phyloP scores from a whole-genome alignment of 75 land plant species.

The Selaginella tamariscina region DNA sequence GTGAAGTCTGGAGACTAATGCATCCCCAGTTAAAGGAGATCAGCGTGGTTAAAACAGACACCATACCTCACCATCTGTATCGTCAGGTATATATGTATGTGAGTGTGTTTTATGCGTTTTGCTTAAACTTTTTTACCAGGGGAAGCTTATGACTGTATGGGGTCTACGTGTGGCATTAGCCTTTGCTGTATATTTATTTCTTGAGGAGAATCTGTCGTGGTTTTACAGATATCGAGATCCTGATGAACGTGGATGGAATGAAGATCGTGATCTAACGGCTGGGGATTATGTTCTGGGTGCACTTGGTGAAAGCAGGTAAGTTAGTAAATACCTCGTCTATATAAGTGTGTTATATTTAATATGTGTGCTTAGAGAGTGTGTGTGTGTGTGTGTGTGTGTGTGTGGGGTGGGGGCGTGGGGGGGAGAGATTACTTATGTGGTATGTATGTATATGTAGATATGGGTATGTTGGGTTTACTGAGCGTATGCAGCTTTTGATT shows the following conservation, averaged over 20 bases:
- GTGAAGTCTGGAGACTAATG: conserved; percentile 77
- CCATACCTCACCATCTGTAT: conserved; percentile 50
- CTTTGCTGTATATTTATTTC: conserved; percentile 37
- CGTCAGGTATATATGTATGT: too few species aligned
- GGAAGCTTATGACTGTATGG: conserved; percentile 71
- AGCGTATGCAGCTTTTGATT: not conserved
- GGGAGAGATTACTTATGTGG: too few species aligned
- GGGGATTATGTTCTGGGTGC: conserved; percentile 36
- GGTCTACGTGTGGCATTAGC: conserved; percentile 64
- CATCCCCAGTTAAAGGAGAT: conserved; percentile 74
- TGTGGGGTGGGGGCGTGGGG: too few species aligned
- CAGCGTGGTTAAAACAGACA: conserved; percentile 47
- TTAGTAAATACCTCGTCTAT: not conserved
- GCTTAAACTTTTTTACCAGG: too few species aligned
- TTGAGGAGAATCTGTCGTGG: conserved; percentile 47
- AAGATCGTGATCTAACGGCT: not conserved
- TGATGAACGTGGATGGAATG: conserved; percentile 15
- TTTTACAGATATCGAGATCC: conserved; percentile 44
- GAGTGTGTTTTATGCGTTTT: too few species aligned
- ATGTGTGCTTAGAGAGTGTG: not conserved
- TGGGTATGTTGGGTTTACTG: too few species aligned
- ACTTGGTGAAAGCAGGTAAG: conserved; percentile 76
- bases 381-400: not conserved
- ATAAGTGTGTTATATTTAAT: not conserved
- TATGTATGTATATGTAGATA: too few species aligned